A percentile compares a stretch with the other conserved stretches of the same genome.
phyloP scores from a whole-genome alignment of 1,284 basidiomycete genomes.

The Ceratobasidium papillatum region DNA sequence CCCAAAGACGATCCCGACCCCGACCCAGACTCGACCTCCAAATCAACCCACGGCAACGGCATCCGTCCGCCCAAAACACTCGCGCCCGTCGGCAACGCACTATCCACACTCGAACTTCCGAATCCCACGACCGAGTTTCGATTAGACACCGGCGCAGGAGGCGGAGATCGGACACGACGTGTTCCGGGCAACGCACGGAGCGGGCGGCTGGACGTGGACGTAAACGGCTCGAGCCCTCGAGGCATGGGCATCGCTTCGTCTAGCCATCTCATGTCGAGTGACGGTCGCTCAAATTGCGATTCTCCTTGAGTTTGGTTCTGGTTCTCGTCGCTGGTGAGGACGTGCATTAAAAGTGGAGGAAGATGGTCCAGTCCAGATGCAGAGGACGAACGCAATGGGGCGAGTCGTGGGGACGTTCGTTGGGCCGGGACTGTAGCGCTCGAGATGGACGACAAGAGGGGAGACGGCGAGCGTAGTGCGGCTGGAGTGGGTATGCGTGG shows the following conservation, averaged over 20 bases:
- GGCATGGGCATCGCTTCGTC: constrained; percentile 17
- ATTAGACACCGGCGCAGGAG: background rate
- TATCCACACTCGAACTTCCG: constrained; percentile 33
- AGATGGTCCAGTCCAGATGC: constrained; percentile 5
- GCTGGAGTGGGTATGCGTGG: constrained; percentile 28
- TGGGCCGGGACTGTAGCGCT: background rate
- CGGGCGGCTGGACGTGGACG: background rate
- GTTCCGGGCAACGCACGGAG: constrained; percentile 7
- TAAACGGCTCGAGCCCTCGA: background rate
- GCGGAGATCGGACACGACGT: background rate
- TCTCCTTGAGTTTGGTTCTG: background rate
- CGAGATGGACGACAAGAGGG: constrained; percentile 8
- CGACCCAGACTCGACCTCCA: constrained; percentile 1
- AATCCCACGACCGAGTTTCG: background rate
- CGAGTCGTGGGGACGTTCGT: background rate
- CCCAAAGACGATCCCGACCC: constrained; percentile 2
- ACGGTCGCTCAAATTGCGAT: background rate
- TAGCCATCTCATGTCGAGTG: constrained; percentile 19
- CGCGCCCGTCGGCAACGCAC: constrained; percentile 5
- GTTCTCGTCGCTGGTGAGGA: background rate
- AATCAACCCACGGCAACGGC: constrained; percentile 30
- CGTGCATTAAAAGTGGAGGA: constrained; percentile 13
- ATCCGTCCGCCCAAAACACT: background rate
- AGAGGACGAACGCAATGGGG: background rate
- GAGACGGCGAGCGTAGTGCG: constrained; percentile 23